These are phyloP conservation scores for Leucaena leucocephala DNA, from an alignment of 306 rosid species.

Conservation along the genomic window DNA sequence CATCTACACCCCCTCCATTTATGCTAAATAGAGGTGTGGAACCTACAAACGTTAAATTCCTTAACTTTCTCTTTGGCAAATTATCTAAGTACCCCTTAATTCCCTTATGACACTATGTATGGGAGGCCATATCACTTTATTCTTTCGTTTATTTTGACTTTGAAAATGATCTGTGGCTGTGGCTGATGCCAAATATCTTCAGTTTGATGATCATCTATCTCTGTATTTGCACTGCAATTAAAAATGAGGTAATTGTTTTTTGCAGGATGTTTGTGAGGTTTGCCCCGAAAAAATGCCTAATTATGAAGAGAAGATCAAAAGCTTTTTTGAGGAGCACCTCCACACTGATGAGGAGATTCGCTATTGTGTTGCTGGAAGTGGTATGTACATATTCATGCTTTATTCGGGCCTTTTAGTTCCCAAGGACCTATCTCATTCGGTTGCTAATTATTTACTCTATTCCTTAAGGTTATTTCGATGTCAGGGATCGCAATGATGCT, in stretches of 20 bases:
- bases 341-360: constrained; percentile 99
- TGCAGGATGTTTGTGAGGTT: constrained; percentile 92
- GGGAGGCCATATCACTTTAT: not conserved
- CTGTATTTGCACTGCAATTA: constrained; percentile 18
- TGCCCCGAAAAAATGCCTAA: constrained; percentile 93
- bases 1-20: not conserved
- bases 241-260: constrained; percentile 27
- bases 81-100: not conserved
- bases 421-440: not conserved
- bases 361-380: constrained; percentile 87
- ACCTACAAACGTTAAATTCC: not conserved
- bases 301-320: constrained; percentile 91
- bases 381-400: constrained; percentile 43
- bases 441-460: constrained; percentile 35
- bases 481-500: constrained; percentile 74
- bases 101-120: not conserved
- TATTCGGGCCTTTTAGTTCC: constrained; percentile 18
- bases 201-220: constrained; percentile 17
- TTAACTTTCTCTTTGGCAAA: not conserved
- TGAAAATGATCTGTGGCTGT: not conserved
- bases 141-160: not conserved
- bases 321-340: constrained; percentile 89
- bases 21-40: not conserved
- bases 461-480: constrained; percentile 90
- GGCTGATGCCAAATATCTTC: constrained; percentile 10